A percentile compares a stretch with the other conserved stretches of the same genome.
These are phyloP conservation scores for Mycena alexandri DNA, from an alignment of 768 basidiomycete species.

Conservation along the genomic window DNA sequence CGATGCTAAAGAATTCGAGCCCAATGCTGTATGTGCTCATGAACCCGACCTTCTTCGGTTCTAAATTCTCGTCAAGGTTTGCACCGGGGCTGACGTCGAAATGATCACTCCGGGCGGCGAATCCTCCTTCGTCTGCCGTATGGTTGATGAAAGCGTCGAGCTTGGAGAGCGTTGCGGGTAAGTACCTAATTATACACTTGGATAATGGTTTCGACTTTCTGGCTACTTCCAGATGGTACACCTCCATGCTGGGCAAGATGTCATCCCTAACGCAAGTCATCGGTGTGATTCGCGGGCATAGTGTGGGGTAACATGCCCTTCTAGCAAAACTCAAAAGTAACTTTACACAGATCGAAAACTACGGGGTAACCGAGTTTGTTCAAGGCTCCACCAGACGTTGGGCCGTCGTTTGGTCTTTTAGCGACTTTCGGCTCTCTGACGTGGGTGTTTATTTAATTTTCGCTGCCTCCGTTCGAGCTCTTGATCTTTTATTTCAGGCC, in stretches of 20 bases:
- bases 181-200: too few species aligned
- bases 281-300: slow-evolving; percentile 57
- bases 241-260: slow-evolving; percentile 92
- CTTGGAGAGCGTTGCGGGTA: slow-evolving; percentile 72
- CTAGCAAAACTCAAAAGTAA: neutral
- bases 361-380: slow-evolving; percentile 84
- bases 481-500: slow-evolving; percentile 37
- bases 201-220: too few species aligned
- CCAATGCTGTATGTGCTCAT: slow-evolving; percentile 84
- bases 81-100: slow-evolving; percentile 88
- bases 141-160: slow-evolving; percentile 80
- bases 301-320: slow-evolving; percentile 41
- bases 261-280: slow-evolving; percentile 78
- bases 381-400: slow-evolving; percentile 94
- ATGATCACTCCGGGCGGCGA: slow-evolving; percentile 95
- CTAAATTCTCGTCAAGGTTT: slow-evolving; percentile 63
- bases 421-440: slow-evolving; percentile 75
- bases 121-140: slow-evolving; percentile 76
- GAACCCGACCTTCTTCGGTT: slow-evolving; percentile 37
- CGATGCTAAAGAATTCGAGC: slow-evolving; percentile 71
- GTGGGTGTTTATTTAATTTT: slow-evolving; percentile 57
- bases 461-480: neutral
- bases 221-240: slow-evolving; percentile 80
- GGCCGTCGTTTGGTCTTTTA: slow-evolving; percentile 91
- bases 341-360: slow-evolving; percentile 79